These are phyloP conservation scores for Przewalskia tangutica DNA, from an alignment of 257 asterid genomes.

Conservation along the genomic window DNA sequence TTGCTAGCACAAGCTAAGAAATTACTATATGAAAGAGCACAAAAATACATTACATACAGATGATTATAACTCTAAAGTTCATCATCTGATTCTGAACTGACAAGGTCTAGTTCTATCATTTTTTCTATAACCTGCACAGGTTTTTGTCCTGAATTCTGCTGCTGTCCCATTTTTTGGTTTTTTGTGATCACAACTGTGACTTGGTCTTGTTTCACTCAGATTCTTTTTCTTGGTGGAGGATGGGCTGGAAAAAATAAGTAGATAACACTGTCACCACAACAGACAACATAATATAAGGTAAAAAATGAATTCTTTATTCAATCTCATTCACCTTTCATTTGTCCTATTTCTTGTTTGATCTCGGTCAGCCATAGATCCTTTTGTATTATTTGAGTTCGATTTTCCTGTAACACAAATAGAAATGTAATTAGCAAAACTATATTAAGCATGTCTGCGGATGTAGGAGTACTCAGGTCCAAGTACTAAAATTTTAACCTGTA, in stretches of 20 bases:
- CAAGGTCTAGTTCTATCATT: conserved; percentile 75
- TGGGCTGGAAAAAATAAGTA: conserved; percentile 9
- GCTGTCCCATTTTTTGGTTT: conserved; percentile 34
- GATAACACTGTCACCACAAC: conserved; percentile 13
- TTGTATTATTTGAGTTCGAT: conserved; percentile 22
- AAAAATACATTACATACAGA: neutral
- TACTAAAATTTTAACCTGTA: conserved; percentile 35
- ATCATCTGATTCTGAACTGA: conserved; percentile 86
- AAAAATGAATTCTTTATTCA: neutral
- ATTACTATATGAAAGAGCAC: neutral
- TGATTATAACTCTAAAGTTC: conserved; percentile 29
- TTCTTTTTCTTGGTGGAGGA: conserved; percentile 14
- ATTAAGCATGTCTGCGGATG: neutral
- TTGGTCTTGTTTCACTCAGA: conserved; percentile 22
- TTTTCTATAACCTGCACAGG: conserved; percentile 32
- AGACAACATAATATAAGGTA: neutral
- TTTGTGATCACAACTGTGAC: conserved; percentile 40
- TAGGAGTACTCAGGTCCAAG: neutral
- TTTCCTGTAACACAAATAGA: conserved; percentile 24
- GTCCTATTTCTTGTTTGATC: conserved; percentile 25
- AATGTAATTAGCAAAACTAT: neutral
- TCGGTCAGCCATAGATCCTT: conserved; percentile 13
- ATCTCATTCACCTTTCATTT: conserved; percentile 37
- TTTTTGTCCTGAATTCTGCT: conserved; percentile 20
- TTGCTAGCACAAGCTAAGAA: neutral